phyloP scores from a whole-genome alignment of 1,284 basidiomycete genomes.

The Cutaneotrichosporon cavernicola region DNA sequence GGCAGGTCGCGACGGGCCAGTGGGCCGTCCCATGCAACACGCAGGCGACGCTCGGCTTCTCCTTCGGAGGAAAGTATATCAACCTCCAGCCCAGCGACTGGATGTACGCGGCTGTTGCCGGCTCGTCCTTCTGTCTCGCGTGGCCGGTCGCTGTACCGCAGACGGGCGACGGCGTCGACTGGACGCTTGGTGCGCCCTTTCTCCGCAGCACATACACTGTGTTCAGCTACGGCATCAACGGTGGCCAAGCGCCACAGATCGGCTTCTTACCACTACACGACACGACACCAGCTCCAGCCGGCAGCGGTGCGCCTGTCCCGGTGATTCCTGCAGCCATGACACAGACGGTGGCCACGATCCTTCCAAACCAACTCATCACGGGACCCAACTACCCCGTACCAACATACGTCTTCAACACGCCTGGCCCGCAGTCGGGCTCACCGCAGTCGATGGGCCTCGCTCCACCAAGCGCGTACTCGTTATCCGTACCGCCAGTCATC shows the following conservation, averaged over 20 bases:
- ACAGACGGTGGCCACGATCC: slow-evolving; percentile 62
- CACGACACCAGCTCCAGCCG: not conserved
- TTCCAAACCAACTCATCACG: slow-evolving; percentile 72
- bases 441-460: slow-evolving; percentile 41
- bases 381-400: slow-evolving; percentile 67
- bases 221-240: slow-evolving; percentile 55
- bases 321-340: slow-evolving; percentile 28
- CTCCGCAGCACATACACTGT: slow-evolving; percentile 76
- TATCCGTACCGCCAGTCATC: slow-evolving; percentile 31
- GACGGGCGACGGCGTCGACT: slow-evolving; percentile 74
- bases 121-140: slow-evolving; percentile 69
- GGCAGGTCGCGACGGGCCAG: slow-evolving; percentile 67
- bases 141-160: slow-evolving; percentile 73
- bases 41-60: slow-evolving; percentile 64
- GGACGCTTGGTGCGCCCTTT: slow-evolving; percentile 82
- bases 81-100: slow-evolving; percentile 77
- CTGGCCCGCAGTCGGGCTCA: slow-evolving; percentile 46
- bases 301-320: not conserved
- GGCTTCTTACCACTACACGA: slow-evolving; percentile 45
- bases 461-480: slow-evolving; percentile 32
- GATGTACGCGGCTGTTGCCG: slow-evolving; percentile 68
- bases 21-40: slow-evolving; percentile 81
- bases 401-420: slow-evolving; percentile 64
- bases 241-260: slow-evolving; percentile 43
- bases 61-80: slow-evolving; percentile 65